Conservation (phyloP, 2,329 filamentous ascomycete species). For the Beauveria rudraprayagi region DNA sequence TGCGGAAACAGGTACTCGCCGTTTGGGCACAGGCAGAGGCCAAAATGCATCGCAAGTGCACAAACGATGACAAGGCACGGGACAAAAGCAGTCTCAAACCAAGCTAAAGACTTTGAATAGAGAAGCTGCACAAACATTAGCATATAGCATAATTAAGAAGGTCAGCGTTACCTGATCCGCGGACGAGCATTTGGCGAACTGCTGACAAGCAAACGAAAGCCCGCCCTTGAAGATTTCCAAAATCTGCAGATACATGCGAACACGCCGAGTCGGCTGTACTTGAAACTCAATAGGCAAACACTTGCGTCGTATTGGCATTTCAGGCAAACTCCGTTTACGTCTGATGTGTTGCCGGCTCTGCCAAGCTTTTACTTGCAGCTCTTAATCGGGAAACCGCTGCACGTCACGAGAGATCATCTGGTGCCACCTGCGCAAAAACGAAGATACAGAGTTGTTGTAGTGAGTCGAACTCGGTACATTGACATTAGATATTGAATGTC, state of each 20-base stretch:
- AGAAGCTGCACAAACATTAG: background rate
- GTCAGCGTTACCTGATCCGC: background rate
- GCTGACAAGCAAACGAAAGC: background rate
- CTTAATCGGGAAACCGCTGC: background rate
- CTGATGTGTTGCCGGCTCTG: background rate
- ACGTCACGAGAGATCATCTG: background rate
- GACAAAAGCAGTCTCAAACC: background rate
- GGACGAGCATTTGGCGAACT: background rate
- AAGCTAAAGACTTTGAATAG: background rate
- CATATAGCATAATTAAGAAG: slow-evolving; percentile 3
- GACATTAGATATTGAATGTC: no score
- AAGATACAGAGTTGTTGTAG: no score
- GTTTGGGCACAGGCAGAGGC: background rate
- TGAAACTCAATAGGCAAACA: background rate
- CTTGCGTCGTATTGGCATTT: background rate
- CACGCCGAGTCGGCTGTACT: background rate
- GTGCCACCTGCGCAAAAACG: background rate
- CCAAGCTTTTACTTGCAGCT: background rate
- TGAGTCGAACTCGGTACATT: no score
- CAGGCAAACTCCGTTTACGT: background rate
- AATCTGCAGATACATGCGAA: background rate
- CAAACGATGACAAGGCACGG: background rate
- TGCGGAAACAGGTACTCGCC: background rate
- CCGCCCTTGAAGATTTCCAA: background rate
- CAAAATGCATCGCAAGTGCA: background rate